Conservation (phyloP, 2,329 filamentous ascomycete species). For the Aspergillus floridensis region DNA sequence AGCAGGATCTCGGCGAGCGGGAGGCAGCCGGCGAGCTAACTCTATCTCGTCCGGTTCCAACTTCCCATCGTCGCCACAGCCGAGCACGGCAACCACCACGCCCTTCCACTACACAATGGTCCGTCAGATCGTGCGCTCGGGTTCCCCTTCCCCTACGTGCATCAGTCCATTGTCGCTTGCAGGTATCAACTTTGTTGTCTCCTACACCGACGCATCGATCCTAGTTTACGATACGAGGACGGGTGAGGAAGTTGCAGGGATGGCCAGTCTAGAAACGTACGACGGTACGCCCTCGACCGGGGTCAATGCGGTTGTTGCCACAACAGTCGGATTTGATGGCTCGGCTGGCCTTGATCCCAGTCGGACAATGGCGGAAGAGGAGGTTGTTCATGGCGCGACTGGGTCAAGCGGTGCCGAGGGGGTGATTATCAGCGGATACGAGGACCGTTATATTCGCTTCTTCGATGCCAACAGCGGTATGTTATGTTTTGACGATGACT, state of each 20-base stretch:
- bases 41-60: conserved; percentile 93
- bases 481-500: conserved; percentile 37
- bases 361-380: conserved; percentile 64
- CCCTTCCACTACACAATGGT: conserved; percentile 86
- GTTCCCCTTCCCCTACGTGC: conserved; percentile 76
- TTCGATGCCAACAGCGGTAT: conserved; percentile 98
- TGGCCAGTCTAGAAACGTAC: conserved; percentile 93
- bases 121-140: conserved; percentile 74
- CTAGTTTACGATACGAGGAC: conserved; percentile 89
- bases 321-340: conserved; percentile 74
- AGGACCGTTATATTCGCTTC: conserved; percentile 93
- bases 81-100: conserved; percentile 77
- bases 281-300: conserved; percentile 78
- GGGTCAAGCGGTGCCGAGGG: conserved; percentile 82
- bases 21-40: conserved; percentile 79
- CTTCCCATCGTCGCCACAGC: conserved; percentile 86
- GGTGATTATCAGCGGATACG: conserved; percentile 92
- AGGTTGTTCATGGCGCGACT: conserved; percentile 76
- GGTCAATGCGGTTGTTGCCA: conserved; percentile 88
- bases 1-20: conserved; percentile 66
- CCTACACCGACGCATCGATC: conserved; percentile 85
- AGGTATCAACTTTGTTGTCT: conserved; percentile 88
- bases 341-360: conserved; percentile 60
- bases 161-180: conserved; percentile 82
- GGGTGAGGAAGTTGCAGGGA: conserved; percentile 84